Base-by-base conservation (phyloP, 2,329 filamentous ascomycete genomes). In the Arthrobotrys iridis region DNA sequence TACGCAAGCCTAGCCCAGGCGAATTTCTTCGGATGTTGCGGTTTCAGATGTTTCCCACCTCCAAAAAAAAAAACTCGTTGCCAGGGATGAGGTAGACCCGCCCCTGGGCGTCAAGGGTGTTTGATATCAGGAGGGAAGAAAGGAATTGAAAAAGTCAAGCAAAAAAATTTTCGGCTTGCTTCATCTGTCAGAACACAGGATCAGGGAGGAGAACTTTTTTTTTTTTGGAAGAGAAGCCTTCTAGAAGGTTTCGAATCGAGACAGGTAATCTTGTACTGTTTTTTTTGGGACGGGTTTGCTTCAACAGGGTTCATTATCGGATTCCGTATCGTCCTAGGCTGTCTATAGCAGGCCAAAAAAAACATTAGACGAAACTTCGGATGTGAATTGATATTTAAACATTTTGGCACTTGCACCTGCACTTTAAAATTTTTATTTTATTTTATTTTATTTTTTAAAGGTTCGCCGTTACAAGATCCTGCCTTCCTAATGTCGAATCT, bases 31-130 rank as follows among this genome's bases (percentile, higher is more conserved):
- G 59, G 59, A 63, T 63, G 41, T 50, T 46, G 59, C 59, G 59
- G 59, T 63, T 63, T 63, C 59, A 63, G 43, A 50, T 59, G 37
- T 43, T 59, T 28, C n/a, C n/a, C n/a, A n/a, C n/a, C n/a, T n/a
- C 33, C 55, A 46, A n/a, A 46, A 18, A 6, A 46, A 6, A 7
- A 46, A 46, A 46, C 5, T 3, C 18, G 15, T 18, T 46, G 18
- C 43, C 18, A 43, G 55, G 55, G 55, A 59, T 59, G 15, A 57
- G 33, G 33, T 6, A 37, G 20, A 57, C 11, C 15, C n/a, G 35
- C 55, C 52, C 37, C 28, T 33, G 24, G 8, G 33, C 55, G 55
- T 59, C 55, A 59, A 59, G 55, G 35, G 50, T 55, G 50, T 55
- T 55, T 55, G 55, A 43, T 41, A 43, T 40, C 33, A 41, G 33